Base-by-base conservation (phyloP, 345 rosid genomes). In the Euphorbia lathyris region DNA sequence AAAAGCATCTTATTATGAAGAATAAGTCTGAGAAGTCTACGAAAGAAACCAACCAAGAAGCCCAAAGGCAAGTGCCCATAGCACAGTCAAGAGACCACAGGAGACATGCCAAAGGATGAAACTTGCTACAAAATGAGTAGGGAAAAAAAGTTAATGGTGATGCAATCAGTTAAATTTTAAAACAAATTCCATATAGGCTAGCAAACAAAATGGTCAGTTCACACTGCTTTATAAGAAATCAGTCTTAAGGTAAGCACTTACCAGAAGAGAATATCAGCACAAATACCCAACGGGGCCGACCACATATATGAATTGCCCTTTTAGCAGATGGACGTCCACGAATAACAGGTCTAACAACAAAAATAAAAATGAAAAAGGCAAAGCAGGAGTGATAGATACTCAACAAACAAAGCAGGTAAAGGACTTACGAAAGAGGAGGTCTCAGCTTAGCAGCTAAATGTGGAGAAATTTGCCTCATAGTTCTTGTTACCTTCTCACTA, bases 401-500 rank as follows among this genome's bases (percentile, higher is more conserved):
- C 51, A 9, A 64, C n/a, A 26, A 42, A n/a, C 20, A 36, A 14
- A 72, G 75, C 50, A 47, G 27, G 69, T 36, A 68, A 55, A 34
- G n/a, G 58, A 78, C 85, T 76, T 79, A 92, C 97, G 90, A 86
- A 66, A 84, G 88, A 19, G 97, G 88, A 76, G 97, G 98, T 75
- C 98, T 87, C 98, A 92, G 84, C 82, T 92, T 95, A 26, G 94
- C 98, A 48, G 99, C 99, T 78, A 95, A 76, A 62, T 85, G 98
- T 64, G 99, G 99, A 77, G 97, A 95, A 80, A 92, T 84, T 77
- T 83, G 91, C 77, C 99, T 87, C 58, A 86, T 81, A 36, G 91
- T 92, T 83, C 97, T 90, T 20, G 87, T 89, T 5, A 85, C 93
- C 75, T 92, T 95, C 85, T 92, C 99, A 67, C 83, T 87, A 82